Percentiles rank a stretch among this genome's conserved stretches.
Evolutionary conservation across 495 filamentous ascomycete species (phyloP).

Genomic region (Pyrenula aspistea): DNA sequence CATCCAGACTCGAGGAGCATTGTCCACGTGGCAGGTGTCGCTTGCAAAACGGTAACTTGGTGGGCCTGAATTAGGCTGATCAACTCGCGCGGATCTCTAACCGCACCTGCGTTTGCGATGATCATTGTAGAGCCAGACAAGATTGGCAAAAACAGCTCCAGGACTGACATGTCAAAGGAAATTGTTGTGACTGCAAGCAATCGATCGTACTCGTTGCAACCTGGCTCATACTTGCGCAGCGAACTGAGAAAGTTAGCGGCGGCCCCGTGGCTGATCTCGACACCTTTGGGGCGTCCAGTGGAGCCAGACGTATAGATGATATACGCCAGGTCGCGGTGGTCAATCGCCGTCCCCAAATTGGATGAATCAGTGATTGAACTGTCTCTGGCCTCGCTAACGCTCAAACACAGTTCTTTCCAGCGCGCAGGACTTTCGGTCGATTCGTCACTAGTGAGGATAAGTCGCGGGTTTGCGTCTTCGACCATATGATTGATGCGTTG

Average conservation of each 20-base stretch:
- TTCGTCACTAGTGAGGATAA: slow-evolving; percentile 2
- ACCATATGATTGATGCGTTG: slow-evolving; percentile 7
- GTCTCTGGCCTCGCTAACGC: neutral
- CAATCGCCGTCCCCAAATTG: slow-evolving; percentile 1
- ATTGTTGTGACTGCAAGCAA: slow-evolving; percentile 6
- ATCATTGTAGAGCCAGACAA: no score
- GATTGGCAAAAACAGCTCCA: slow-evolving; percentile 6
- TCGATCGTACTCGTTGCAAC: slow-evolving; percentile 4
- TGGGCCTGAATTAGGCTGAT: slow-evolving; percentile 11
- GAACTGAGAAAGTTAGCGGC: slow-evolving; percentile 32
- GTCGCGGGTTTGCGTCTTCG: slow-evolving; percentile 2
- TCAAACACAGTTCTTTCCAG: neutral
- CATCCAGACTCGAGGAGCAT: slow-evolving; percentile 17
- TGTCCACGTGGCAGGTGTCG: slow-evolving; percentile 14
- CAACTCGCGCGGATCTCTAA: slow-evolving; percentile 8
- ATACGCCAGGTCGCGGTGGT: slow-evolving; percentile 42
- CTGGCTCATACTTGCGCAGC: slow-evolving; percentile 6
- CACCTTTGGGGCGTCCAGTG: slow-evolving; percentile 62
- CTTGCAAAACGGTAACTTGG: slow-evolving; percentile 15
- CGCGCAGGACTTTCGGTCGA: neutral
- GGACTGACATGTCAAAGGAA: slow-evolving; percentile 4
- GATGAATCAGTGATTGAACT: neutral
- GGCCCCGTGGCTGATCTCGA: slow-evolving; percentile 26
- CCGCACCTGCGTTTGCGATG: slow-evolving; percentile 8
- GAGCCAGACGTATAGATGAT: slow-evolving; percentile 71